Percentiles rank a stretch among this genome's conserved stretches.
phyloP scores from a whole-genome alignment of 106 monocot genomes.

The Allium fistulosum region DNA sequence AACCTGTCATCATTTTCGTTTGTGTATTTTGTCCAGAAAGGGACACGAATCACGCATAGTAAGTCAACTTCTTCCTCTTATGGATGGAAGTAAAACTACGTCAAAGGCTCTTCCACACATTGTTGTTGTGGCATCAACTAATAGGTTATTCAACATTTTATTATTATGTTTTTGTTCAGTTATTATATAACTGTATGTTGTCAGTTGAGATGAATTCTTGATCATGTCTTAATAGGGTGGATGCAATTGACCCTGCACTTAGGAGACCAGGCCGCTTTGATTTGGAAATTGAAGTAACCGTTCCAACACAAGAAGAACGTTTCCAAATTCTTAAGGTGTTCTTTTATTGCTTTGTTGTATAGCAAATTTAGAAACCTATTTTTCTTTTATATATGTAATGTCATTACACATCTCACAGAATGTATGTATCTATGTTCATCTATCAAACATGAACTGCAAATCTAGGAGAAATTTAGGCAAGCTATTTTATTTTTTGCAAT shows the following conservation, averaged over 20 bases:
- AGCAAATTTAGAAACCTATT: too few relatives aligned
- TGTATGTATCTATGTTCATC: too few relatives aligned
- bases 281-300: conserved; percentile 71
- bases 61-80: conserved; percentile 74
- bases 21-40: conserved; percentile 28
- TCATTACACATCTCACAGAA: too few relatives aligned
- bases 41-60: conserved; percentile 83
- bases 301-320: conserved; percentile 75
- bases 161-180: neutral
- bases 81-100: conserved; percentile 72
- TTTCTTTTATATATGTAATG: too few relatives aligned
- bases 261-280: conserved; percentile 88
- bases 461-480: too few relatives aligned
- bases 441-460: too few relatives aligned
- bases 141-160: conserved; percentile 30
- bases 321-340: conserved; percentile 71
- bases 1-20: too few relatives aligned
- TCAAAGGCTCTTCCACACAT: conserved; percentile 23
- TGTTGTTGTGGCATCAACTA: conserved; percentile 30
- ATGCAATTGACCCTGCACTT: conserved; percentile 80
- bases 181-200: neutral
- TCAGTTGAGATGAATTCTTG: neutral
- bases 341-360: too few relatives aligned
- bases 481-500: too few relatives aligned
- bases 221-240: conserved; percentile 9